phyloP scores from a whole-genome alignment of 2,329 filamentous ascomycete species.

The Trichocomaceae sp. region DNA sequence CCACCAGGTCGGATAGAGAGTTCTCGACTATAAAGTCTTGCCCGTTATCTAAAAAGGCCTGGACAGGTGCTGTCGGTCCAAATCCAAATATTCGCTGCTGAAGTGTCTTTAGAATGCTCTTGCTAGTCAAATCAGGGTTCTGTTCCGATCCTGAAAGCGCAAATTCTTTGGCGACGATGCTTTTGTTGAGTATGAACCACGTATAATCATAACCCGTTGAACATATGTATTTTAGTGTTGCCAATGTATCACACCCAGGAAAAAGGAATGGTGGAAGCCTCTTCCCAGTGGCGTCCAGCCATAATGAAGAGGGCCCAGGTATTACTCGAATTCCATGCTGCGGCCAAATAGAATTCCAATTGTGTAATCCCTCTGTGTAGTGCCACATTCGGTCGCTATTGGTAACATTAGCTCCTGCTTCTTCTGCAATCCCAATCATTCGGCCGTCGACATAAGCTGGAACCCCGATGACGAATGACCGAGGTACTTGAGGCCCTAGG shows the following conservation, averaged over 20 bases:
- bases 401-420: conserved; percentile 49
- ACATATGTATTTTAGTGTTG: conserved; percentile 55
- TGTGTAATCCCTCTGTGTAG: conserved; percentile 57
- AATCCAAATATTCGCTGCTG: conserved; percentile 46
- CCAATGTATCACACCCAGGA: conserved; percentile 53
- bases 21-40: conserved; percentile 55
- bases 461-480: conserved; percentile 54
- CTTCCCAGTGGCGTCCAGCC: conserved; percentile 56
- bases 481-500: conserved; percentile 50
- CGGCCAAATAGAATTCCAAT: conserved; percentile 59
- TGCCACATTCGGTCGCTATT: conserved; percentile 62
- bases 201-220: conserved; percentile 56
- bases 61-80: conserved; percentile 50
- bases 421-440: conserved; percentile 53
- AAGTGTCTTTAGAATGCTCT: conserved; percentile 48
- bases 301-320: conserved; percentile 55
- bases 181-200: conserved; percentile 56
- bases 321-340: conserved; percentile 55
- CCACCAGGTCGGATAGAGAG: conserved; percentile 50
- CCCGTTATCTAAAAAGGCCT: conserved; percentile 54
- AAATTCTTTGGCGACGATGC: conserved; percentile 56
- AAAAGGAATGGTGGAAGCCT: conserved; percentile 52
- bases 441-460: conserved; percentile 59
- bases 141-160: conserved; percentile 58
- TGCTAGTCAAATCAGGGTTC: conserved; percentile 55